Conservation (phyloP, 106 monocot species). For the Dendrobium catenatum region DNA sequence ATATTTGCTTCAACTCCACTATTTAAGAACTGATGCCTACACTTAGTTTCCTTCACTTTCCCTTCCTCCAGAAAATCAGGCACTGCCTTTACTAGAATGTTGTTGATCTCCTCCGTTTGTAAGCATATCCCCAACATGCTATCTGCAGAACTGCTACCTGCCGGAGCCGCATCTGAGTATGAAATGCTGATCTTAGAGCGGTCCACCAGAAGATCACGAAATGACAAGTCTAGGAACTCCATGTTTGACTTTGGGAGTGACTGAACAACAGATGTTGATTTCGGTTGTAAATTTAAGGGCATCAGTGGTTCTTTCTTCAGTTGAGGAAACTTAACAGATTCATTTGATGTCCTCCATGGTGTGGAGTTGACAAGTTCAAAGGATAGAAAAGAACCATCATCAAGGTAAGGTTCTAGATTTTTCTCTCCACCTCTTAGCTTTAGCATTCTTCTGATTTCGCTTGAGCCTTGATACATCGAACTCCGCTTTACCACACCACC, state of each 20-base stretch:
- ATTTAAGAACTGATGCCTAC: not conserved
- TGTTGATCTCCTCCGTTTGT: constrained; percentile 1
- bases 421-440: constrained; percentile 28
- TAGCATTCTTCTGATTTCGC: constrained; percentile 45
- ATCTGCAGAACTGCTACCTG: constrained; percentile 4
- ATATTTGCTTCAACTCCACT: constrained; percentile 17
- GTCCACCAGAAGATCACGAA: constrained; percentile 44
- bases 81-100: constrained; percentile 8
- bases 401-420: constrained; percentile 23
- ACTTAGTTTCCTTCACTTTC: constrained; percentile 14
- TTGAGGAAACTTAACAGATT: constrained; percentile 9
- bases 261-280: constrained; percentile 10
- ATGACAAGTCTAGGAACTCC: constrained; percentile 72
- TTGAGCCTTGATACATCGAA: constrained; percentile 87
- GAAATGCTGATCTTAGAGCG: constrained; percentile 31
- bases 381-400: constrained; percentile 58
- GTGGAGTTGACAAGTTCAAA: constrained; percentile 58
- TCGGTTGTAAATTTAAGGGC: not conserved
- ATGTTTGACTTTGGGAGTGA: constrained; percentile 10
- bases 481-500: constrained; percentile 42
- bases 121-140: constrained; percentile 26
- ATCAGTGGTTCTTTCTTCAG: constrained; percentile 12
- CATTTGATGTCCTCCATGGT: constrained; percentile 11
- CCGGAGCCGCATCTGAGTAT: not conserved
- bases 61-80: constrained; percentile 8